Evolutionary conservation across 257 asterid species (phyloP), one percentile per base, ranked within the genome.

Genomic region (Ilex asprella): DNA sequence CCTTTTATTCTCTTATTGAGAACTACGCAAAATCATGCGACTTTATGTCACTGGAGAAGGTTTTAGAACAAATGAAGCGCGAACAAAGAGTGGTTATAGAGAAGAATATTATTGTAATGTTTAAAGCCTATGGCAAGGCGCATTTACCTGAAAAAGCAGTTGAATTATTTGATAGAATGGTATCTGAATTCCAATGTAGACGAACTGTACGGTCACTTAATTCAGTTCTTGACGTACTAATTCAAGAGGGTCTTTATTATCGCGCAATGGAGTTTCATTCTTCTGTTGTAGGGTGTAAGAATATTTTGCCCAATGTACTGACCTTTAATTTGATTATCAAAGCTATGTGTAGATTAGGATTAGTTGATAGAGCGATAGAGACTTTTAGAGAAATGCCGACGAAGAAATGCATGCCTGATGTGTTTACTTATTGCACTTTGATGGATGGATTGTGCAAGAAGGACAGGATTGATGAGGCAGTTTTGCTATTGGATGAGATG

Each of bases 381-480:
- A 70, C 80, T 56, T 76, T 93, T 32, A 85, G 96, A 70, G 90
- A 82, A 57, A 93, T 93, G 96, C 76, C 81, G 6, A 54, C 53
- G 67, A 62, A 68, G 61, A 71, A 73, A 14, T 85, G 88, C 27
- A 76, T 73, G 31, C 84, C 97, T 0, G 97, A 93, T 81, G 83
- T 72, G 0, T 93, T 80, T 74, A 89, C 97, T 0, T 93, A 86
- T 64, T 85, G 94, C 79, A 93, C 95, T 12, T 67, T 93, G 84
- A 93, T 93, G 99, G 95, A 93, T 78, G 99, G 99, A 30, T 65
- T 93, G 72, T 93, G 99, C 61, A 93, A 89, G 78, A 91, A 73
- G 56, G 78, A 77, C 65, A 77, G 91, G 78, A 81, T 89, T 41
- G 94, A 93, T 30, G 94, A 93, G 61, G 97, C 97, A 6, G 88